A percentile compares a stretch with the other conserved stretches of the same genome.
Conservation (phyloP, 129 eudicot species). For the Chrysanthemum lavandulifolium region DNA sequence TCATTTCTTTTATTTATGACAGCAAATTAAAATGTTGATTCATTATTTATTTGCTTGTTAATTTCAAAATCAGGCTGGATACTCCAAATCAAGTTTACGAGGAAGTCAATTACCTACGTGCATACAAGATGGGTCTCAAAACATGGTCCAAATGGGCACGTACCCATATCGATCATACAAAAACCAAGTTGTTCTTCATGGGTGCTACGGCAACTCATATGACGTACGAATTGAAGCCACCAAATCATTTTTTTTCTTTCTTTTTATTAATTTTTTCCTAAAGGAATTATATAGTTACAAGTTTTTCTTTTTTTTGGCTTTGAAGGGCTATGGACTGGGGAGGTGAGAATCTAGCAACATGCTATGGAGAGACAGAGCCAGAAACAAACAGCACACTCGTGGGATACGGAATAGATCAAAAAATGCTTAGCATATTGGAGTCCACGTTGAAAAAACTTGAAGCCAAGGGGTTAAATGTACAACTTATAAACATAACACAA, state of each 20-base stretch:
- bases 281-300: background rate
- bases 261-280: background rate
- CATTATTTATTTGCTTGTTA: background rate
- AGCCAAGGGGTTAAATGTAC: constrained; percentile 18
- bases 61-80: constrained; percentile 29
- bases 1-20: background rate
- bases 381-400: background rate
- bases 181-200: constrained; percentile 51
- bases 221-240: constrained; percentile 20
- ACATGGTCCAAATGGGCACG: constrained; percentile 66
- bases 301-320: too few species aligned
- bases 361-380: constrained; percentile 16
- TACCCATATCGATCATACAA: constrained; percentile 37
- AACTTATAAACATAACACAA: constrained; percentile 16
- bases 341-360: background rate
- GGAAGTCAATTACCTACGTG: constrained; percentile 31
- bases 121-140: constrained; percentile 51
- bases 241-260: background rate
- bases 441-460: constrained; percentile 7
- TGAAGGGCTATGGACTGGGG: constrained; percentile 27
- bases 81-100: constrained; percentile 35
- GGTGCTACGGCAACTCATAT: constrained; percentile 48
- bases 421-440: constrained; percentile 17
- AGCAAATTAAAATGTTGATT: too few species aligned
- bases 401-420: constrained; percentile 5